A percentile compares a stretch with the other conserved stretches of the same genome.
Conservation (phyloP, 768 basidiomycete genomes). For the Leucosporidium scottii region DNA sequence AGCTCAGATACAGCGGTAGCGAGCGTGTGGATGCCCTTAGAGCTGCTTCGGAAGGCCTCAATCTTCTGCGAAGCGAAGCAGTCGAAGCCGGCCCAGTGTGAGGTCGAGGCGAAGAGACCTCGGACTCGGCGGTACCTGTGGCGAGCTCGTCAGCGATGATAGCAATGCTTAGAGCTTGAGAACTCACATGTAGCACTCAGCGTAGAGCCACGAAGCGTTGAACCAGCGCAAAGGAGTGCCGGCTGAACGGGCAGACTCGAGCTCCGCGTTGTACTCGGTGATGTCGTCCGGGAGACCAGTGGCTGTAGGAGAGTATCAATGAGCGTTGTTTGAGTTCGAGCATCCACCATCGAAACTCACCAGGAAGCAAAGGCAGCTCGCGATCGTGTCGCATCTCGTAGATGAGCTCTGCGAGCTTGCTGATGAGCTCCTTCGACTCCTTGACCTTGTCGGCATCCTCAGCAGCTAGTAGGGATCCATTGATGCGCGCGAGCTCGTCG, state of each 20-base stretch:
- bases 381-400: constrained; percentile 78
- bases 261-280: constrained; percentile 68
- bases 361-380: constrained; percentile 47
- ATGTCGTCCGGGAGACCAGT: constrained; percentile 41
- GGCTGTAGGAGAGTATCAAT: neutral
- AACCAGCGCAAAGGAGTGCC: constrained; percentile 58
- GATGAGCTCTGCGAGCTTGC: constrained; percentile 67
- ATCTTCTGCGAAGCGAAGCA: constrained; percentile 76
- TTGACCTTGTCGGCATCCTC: constrained; percentile 43
- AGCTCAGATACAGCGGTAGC: constrained; percentile 66
- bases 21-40: constrained; percentile 48
- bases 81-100: constrained; percentile 68
- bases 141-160: neutral
- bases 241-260: constrained; percentile 49
- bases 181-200: constrained; percentile 60
- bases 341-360: constrained; percentile 44
- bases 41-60: constrained; percentile 62
- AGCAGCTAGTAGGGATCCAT: constrained; percentile 55
- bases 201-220: constrained; percentile 88
- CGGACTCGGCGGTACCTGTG: constrained; percentile 77
- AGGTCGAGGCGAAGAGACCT: constrained; percentile 60
- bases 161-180: neutral
- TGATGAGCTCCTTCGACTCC: constrained; percentile 76
- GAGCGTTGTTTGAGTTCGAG: neutral
- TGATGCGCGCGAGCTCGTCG: constrained; percentile 63